These are phyloP conservation scores for Pleodorina starrii DNA, from an alignment of 139 green algal genomes.

Conservation along the genomic window DNA sequence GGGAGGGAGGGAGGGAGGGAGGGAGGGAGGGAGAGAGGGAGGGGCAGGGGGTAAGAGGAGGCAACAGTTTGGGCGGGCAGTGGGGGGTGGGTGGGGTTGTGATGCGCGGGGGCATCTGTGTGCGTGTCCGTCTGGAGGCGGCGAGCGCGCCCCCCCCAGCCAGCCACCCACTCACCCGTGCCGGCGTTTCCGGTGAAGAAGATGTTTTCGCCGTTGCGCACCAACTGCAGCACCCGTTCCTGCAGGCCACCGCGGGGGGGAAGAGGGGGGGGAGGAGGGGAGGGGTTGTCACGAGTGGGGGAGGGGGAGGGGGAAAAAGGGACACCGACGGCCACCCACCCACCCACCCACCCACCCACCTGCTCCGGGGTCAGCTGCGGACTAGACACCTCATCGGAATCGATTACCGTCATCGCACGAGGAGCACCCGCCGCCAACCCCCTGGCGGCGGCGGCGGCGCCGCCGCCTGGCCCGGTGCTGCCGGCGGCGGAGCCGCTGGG, in stretches of 20 bases:
- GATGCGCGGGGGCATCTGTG: not conserved
- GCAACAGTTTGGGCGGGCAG: too few relatives aligned
- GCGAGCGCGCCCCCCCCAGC: not conserved
- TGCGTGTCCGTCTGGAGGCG: not conserved
- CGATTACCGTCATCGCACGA: not conserved
- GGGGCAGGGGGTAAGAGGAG: too few relatives aligned
- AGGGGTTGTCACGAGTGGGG: too few relatives aligned
- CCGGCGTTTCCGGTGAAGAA: slow-evolving; percentile 84
- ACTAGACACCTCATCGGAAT: slow-evolving; percentile 48
- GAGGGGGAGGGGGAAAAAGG: too few relatives aligned
- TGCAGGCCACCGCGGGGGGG: too few relatives aligned
- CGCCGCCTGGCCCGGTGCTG: not conserved
- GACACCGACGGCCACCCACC: too few relatives aligned
- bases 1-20: too few relatives aligned
- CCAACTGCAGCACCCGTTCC: slow-evolving; percentile 66
- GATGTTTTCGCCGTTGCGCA: slow-evolving; percentile 68
- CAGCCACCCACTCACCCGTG: slow-evolving; percentile 44
- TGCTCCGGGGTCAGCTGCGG: slow-evolving; percentile 54
- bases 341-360: slow-evolving; percentile 40
- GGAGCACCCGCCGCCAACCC: not conserved
- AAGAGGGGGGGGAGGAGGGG: too few relatives aligned
- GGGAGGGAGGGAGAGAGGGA: too few relatives aligned
- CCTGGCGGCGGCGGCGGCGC: not conserved
- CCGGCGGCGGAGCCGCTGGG: not conserved
- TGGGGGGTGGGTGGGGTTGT: not conserved